These are phyloP conservation scores for Epichloe typhina DNA, from an alignment of 2,329 filamentous ascomycete species.

Conservation along the genomic window DNA sequence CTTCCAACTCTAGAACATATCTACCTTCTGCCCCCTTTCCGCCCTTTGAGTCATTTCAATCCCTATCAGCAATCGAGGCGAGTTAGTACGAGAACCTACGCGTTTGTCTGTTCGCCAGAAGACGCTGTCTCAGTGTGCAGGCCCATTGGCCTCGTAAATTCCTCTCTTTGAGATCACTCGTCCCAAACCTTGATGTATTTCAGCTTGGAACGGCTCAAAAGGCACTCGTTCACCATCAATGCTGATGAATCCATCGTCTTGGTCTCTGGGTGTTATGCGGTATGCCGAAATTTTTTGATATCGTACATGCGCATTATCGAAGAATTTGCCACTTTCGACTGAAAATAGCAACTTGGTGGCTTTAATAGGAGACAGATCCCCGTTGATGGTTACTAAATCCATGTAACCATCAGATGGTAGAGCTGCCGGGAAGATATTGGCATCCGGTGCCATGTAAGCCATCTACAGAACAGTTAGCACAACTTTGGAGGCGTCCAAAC, in stretches of 20 bases:
- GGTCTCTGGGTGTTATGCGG: conserved; percentile 62
- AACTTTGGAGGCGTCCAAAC: neutral
- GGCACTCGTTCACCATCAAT: conserved; percentile 84
- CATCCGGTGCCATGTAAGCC: conserved; percentile 77
- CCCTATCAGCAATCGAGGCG: neutral
- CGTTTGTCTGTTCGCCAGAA: neutral
- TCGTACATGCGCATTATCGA: conserved; percentile 63
- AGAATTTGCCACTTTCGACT: conserved; percentile 62
- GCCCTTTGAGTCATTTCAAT: neutral
- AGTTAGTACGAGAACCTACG: too few species aligned
- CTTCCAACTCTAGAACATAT: neutral
- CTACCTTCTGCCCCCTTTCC: neutral
- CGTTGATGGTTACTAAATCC: conserved; percentile 72
- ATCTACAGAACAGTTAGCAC: conserved; percentile 38
- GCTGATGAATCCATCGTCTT: conserved; percentile 71
- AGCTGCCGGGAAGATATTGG: conserved; percentile 77
- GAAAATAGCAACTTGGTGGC: conserved; percentile 57
- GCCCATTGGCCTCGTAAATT: conserved; percentile 54
- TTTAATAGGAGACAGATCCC: conserved; percentile 53
- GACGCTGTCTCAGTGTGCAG: conserved; percentile 35
- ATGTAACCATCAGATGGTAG: conserved; percentile 73
- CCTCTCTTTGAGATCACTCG: conserved; percentile 71
- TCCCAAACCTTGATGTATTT: conserved; percentile 71
- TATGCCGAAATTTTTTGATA: conserved; percentile 85
- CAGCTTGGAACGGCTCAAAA: conserved; percentile 82